These are phyloP conservation scores for Blastosporella zonata DNA, from an alignment of 1,284 basidiomycete genomes.

Conservation along the genomic window DNA sequence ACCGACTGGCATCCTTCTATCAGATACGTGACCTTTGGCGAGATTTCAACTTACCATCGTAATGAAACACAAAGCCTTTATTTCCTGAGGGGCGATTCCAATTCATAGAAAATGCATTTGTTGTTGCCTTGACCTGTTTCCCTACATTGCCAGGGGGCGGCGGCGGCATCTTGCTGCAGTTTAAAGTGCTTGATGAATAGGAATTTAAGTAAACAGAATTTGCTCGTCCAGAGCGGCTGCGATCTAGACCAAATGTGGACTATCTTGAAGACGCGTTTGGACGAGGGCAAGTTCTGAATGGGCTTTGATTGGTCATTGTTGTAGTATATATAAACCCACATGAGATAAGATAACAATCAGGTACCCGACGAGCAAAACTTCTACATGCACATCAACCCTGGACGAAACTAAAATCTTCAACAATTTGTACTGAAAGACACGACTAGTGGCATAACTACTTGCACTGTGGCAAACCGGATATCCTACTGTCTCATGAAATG, in stretches of 20 bases:
- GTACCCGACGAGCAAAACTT: too few relatives aligned
- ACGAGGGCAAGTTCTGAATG: conserved; percentile 12
- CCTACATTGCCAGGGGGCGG: conserved; percentile 14
- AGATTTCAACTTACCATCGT: conserved; percentile 23
- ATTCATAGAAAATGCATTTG: conserved; percentile 24
- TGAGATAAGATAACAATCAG: too few relatives aligned
- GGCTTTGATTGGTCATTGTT: neutral
- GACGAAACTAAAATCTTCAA: too few relatives aligned
- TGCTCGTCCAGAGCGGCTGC: conserved; percentile 12
- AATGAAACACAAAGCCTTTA: conserved; percentile 22
- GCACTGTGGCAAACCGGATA: too few relatives aligned
- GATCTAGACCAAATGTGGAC: neutral
- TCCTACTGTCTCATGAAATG: too few relatives aligned
- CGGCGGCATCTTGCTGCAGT: conserved; percentile 4
- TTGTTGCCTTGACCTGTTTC: conserved; percentile 14
- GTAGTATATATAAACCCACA: neutral
- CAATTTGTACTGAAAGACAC: too few relatives aligned
- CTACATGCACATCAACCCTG: too few relatives aligned
- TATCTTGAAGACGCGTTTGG: too few relatives aligned
- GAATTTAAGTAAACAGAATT: conserved; percentile 2
- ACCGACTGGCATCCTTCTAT: conserved; percentile 12
- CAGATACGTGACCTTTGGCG: neutral
- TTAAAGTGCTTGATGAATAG: neutral
- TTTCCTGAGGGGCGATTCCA: conserved; percentile 15
- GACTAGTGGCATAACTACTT: too few relatives aligned